Percentiles rank a stretch among this genome's conserved stretches.
These are phyloP conservation scores for Tylopilus orsonianus DNA, from an alignment of 1,284 basidiomycete species.

Conservation along the genomic window DNA sequence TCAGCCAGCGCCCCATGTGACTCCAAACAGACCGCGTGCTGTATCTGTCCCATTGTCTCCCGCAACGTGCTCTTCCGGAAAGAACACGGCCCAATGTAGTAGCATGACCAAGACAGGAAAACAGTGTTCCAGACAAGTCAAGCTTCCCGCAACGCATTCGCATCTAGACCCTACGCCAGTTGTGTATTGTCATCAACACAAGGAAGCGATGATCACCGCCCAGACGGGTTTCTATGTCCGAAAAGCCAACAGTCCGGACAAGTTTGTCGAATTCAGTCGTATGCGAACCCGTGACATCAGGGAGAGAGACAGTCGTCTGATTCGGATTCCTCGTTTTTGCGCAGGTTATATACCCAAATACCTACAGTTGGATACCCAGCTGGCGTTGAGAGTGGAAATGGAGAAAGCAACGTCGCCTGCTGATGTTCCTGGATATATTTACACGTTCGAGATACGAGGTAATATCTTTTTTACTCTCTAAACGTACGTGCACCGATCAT, in stretches of 20 bases:
- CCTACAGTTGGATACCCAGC: constrained; percentile 59
- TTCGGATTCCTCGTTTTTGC: constrained; percentile 9
- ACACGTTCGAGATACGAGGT: constrained; percentile 76
- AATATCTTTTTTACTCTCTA: constrained; percentile 16
- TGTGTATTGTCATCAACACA: constrained; percentile 69
- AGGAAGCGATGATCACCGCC: constrained; percentile 47
- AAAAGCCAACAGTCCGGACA: constrained; percentile 39
- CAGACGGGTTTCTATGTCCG: constrained; percentile 59
- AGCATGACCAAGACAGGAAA: constrained; percentile 66
- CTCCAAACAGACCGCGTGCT: constrained; percentile 27
- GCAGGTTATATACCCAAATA: constrained; percentile 72
- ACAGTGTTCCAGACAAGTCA: constrained; percentile 62
- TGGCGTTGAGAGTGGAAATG: constrained; percentile 68
- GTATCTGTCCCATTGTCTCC: constrained; percentile 36
- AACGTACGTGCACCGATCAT: too few relatives aligned
- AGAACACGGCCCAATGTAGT: constrained; percentile 50
- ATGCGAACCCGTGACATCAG: constrained; percentile 15
- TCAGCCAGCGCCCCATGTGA: constrained; percentile 9
- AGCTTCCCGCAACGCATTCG: constrained; percentile 44
- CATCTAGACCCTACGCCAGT: constrained; percentile 36
- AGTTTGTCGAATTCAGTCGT: constrained; percentile 59
- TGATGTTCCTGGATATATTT: constrained; percentile 73
- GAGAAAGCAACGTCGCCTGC: constrained; percentile 56
- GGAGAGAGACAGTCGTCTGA: constrained; percentile 14
- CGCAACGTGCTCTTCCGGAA: constrained; percentile 25